These are phyloP conservation scores for Vachellia collinsii DNA, from an alignment of 306 rosid species.

Conservation along the genomic window DNA sequence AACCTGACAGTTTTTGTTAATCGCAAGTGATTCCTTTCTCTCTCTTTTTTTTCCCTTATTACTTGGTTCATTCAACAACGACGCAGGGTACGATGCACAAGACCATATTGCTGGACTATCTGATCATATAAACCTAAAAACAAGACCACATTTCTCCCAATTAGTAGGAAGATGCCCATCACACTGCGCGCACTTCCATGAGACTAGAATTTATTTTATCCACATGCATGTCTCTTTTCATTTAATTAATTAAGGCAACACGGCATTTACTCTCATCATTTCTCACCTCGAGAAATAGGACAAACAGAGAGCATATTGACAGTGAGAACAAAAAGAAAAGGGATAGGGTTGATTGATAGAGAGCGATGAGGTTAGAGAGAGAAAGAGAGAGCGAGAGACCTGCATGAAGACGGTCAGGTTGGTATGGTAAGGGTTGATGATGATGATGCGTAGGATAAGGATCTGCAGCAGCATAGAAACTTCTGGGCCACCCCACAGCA, in stretches of 20 bases:
- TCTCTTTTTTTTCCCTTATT: neutral
- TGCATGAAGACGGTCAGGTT: conserved; percentile 70
- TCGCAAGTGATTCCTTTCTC: neutral
- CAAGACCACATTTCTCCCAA: conserved; percentile 48
- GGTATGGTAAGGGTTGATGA: conserved; percentile 65
- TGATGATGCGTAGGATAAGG: conserved; percentile 92
- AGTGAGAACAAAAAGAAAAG: neutral
- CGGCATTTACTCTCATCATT: neutral
- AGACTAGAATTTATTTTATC: conserved; percentile 27
- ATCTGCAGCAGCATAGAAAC: conserved; percentile 69
- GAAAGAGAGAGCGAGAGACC: conserved; percentile 40
- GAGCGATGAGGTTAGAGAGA: neutral
- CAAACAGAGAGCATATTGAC: neutral
- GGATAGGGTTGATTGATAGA: conserved; percentile 32
- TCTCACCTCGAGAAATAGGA: neutral
- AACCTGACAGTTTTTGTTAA: neutral
- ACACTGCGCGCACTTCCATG: conserved; percentile 52
- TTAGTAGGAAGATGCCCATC: conserved; percentile 50
- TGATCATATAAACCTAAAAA: neutral
- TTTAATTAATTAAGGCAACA: neutral
- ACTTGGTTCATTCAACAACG: conserved; percentile 2
- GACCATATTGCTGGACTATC: neutral
- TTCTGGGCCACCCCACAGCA: conserved; percentile 60
- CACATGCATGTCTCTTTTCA: neutral
- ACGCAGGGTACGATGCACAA: conserved; percentile 11